A percentile compares a stretch with the other conserved stretches of the same genome.
Evolutionary conservation across 257 asterid species (phyloP).

Genomic region (Gentiana macrophylla): DNA sequence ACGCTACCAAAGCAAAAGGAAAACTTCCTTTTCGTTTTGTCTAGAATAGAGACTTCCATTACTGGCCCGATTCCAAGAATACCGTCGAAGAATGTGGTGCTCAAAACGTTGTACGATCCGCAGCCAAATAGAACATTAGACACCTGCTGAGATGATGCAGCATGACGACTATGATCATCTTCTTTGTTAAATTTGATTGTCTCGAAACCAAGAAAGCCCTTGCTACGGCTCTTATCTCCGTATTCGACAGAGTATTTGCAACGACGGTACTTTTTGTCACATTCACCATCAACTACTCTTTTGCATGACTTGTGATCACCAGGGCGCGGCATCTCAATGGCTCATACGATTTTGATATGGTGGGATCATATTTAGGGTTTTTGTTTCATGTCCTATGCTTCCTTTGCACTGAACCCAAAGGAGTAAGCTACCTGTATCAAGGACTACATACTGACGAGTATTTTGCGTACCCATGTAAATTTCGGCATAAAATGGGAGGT

Average conservation of each 20-base stretch:
- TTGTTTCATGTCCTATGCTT: background rate
- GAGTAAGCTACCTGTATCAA: background rate
- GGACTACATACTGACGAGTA: background rate
- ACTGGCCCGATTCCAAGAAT: background rate
- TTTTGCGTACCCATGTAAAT: background rate
- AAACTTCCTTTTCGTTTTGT: background rate
- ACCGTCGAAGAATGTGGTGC: background rate
- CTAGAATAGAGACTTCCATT: background rate
- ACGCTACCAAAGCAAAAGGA: background rate
- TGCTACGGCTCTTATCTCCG: background rate
- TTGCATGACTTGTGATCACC: background rate
- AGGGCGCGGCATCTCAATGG: background rate
- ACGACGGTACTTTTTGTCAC: background rate
- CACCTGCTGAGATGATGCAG: background rate
- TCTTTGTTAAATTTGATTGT: background rate
- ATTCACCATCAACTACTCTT: background rate
- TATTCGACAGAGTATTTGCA: background rate
- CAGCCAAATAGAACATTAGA: background rate
- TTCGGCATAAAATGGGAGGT: background rate
- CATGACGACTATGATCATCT: background rate
- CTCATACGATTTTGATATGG: slow-evolving; percentile 3
- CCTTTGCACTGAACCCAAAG: background rate
- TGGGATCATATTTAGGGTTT: slow-evolving; percentile 7
- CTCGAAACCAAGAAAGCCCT: background rate
- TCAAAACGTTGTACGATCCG: background rate